Evolutionary conservation across 2,329 filamentous ascomycete genomes (phyloP).

Genomic region (Bipolaris victoriae): DNA sequence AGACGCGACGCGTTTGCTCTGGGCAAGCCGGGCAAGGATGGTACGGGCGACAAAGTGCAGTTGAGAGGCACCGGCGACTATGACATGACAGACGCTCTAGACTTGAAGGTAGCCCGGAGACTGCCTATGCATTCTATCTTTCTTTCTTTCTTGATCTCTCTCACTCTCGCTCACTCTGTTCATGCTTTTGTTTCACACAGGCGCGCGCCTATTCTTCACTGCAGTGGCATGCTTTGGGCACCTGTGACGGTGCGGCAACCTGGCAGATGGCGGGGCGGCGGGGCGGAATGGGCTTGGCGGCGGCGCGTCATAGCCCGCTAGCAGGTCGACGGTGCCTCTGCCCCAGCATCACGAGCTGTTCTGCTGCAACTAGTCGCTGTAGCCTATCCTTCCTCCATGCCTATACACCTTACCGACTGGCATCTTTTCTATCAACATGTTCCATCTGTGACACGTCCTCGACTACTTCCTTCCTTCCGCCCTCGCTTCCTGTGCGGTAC

Average conservation of each 20-base stretch:
- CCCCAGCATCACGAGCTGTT: conserved; percentile 7
- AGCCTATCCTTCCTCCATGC: conserved; percentile 12
- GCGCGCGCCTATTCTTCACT: neutral
- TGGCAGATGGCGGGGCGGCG: neutral
- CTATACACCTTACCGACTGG: neutral
- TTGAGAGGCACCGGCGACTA: neutral
- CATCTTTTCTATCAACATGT: neutral
- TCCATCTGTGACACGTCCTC: neutral
- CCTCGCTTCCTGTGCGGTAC: neutral
- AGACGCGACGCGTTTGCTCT: conserved; percentile 23
- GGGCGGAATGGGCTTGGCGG: conserved; percentile 11
- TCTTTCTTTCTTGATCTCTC: neutral
- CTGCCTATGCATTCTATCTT: no score
- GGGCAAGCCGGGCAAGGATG: neutral
- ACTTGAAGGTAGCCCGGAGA: neutral
- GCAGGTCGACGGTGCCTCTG: conserved; percentile 1
- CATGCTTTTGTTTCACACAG: neutral
- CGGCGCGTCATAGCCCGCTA: conserved; percentile 20
- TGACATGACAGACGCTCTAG: neutral
- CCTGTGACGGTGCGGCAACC: neutral
- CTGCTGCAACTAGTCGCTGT: conserved; percentile 4
- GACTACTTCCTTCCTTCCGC: neutral
- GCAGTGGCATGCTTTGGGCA: neutral
- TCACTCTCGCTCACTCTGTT: neutral
- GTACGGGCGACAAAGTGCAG: neutral